Base-by-base conservation (phyloP, 495 filamentous ascomycete genomes). In the Aspergillus mulundensis region DNA sequence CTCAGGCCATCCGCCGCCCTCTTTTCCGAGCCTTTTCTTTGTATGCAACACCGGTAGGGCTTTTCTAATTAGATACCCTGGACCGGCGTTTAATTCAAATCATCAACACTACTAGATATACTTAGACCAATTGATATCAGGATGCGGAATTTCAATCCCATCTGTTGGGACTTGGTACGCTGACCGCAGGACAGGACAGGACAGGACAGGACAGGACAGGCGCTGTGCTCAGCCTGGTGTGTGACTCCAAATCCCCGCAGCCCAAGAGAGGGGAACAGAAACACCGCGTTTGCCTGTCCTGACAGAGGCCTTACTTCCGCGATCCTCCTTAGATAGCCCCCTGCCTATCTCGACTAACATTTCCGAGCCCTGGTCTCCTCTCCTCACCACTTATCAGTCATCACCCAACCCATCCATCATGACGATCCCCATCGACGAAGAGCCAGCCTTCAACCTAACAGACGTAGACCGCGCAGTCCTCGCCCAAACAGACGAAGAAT, bases 401-500 rank as follows among this genome's bases (percentile, higher is more conserved):
- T n/a, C 39, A 38, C 15, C 28, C 34, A 36, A n/a, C n/a, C n/a
- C 11, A 11, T 15, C 45, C 32, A 54, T 45, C 16, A 60, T 51
- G 19, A 39, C 40, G n/a, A 14, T 34, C 34, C 11, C 32, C 7
- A 24, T 47, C 15, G 54, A 63, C 7, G 61, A 70, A 32, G 39
- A 61, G 1, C 58, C 67, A 0, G 81, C 85, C 7, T 88, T 87
- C 62, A 76, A 81, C 48, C 74, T 90, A 53, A 88, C 85, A 0
- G 83, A 86, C 1, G 69, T 81, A 43, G 87, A 91, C 65, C 80
- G 71, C 54, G 77, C 79, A 66, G 78, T 89, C 15, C 75, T 91
- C 30, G 76, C 82, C n/a, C 80, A 81, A 60, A 84, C 80, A 3
- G 87, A 89, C 65, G 85, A 86, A 34, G 83, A 90, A 44, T 91